Evolutionary conservation across 2,329 filamentous ascomycete species (phyloP), one percentile per base, ranked within the genome.

Genomic region (Paracoccidioides brasiliensis): DNA sequence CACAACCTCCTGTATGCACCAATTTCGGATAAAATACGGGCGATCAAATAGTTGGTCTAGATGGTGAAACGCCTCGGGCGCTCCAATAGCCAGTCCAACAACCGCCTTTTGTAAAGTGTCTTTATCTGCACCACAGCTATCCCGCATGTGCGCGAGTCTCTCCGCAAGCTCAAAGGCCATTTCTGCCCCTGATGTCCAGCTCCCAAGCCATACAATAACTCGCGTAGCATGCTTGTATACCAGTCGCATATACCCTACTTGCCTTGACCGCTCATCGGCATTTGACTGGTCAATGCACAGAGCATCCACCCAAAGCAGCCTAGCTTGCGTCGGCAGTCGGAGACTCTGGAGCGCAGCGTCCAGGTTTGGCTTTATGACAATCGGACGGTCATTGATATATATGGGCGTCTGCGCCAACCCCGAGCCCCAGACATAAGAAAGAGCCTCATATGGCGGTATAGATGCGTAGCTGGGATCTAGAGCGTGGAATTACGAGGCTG

Each of bases 201-300:
- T 33, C 8, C 58, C 59, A 33, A 61, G 38, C 2, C 59, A 61
- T 38, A 60, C 54, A 7, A 60, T 38, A 7, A 57, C 56, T 14
- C 54, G 51, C 7, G 48, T 42, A 22, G 59, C 59, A 43, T 55
- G 9, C n/a, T 54, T 54, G 51, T 60, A 61, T 5, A 60, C 46
- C 6, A 57, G 33, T 7, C 43, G 22, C 56, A 61, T 61, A 38
- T 57, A 45, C 30, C 37, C 28, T 8, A 61, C 59, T 51, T 61
- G 59, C 30, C 41, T 33, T 7, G 44, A 56, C 38, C 54, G 42
- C 43, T 61, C 59, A 3, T 60, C 38, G 8, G 28, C 32, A 46
- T 60, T 57, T 12, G 30, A 40, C 53, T 61, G 59, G 42, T 60
- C 53, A 52, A 60, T 59, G 52, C 57, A 59, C 6, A 60, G n/a